These are phyloP conservation scores for Candida ascalaphidarum DNA, from an alignment of 805 yeast species.

Conservation along the genomic window DNA sequence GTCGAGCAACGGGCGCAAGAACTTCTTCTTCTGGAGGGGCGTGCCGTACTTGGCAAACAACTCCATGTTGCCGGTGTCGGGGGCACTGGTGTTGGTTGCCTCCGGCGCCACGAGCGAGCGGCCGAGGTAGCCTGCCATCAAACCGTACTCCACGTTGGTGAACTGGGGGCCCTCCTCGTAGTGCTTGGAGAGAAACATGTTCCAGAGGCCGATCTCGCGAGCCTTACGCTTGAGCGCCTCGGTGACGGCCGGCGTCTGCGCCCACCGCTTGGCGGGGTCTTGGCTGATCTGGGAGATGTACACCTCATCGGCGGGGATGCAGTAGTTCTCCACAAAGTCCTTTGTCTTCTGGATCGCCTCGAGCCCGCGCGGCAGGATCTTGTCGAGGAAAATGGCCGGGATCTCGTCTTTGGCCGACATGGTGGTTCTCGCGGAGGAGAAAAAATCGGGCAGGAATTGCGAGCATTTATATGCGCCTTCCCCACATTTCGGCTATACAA, in stretches of 20 bases:
- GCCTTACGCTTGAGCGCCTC: slow-evolving; percentile 49
- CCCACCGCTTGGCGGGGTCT: slow-evolving; percentile 40
- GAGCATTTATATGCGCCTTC: too few species aligned
- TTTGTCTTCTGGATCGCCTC: slow-evolving; percentile 32
- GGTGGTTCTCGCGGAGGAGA: too few species aligned
- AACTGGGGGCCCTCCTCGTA: slow-evolving; percentile 48
- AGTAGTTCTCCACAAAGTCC: slow-evolving; percentile 47
- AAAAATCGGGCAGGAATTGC: too few species aligned
- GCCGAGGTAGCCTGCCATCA: slow-evolving; percentile 59
- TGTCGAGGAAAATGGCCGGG: slow-evolving; percentile 30
- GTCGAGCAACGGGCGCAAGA: slow-evolving; percentile 44
- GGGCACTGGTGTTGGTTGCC: slow-evolving; percentile 52
- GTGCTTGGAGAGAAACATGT: slow-evolving; percentile 43
- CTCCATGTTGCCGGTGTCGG: slow-evolving; percentile 62
- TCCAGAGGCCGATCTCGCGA: slow-evolving; percentile 47
- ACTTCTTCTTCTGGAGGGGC: slow-evolving; percentile 28
- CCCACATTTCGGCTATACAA: too few species aligned
- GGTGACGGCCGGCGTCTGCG: slow-evolving; percentile 34
- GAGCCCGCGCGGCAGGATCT: slow-evolving; percentile 25
- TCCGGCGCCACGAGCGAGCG: slow-evolving; percentile 47
- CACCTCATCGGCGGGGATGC: slow-evolving; percentile 47
- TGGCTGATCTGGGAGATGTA: slow-evolving; percentile 30
- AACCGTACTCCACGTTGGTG: slow-evolving; percentile 54
- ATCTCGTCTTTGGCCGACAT: slow-evolving; percentile 23
- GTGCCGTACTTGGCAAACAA: slow-evolving; percentile 35